Base-by-base conservation (phyloP, 2,329 filamentous ascomycete species). In the Hysterium pulicare region DNA sequence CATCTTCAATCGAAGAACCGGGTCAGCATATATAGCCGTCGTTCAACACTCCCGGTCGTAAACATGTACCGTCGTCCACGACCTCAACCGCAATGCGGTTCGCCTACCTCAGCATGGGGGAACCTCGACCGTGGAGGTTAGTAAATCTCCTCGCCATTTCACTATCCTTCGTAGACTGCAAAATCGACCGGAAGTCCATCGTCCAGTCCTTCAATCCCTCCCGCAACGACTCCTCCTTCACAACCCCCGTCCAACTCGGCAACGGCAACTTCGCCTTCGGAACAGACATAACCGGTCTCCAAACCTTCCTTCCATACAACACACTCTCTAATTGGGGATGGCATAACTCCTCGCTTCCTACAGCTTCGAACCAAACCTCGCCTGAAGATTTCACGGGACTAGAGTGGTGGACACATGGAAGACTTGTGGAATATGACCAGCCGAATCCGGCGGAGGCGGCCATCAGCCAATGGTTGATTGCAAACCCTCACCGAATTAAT, bases 401-500 rank as follows among this genome's bases (percentile, higher is more conserved):
- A 7, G 62, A 71, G 35, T 72, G 69, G 68, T 71, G 66, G 67
- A 70, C 70, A 4, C 69, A 73, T 46, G 69, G 57, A 17, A 54
- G 66, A 6, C 56, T 72, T 5, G 64, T 73, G 4, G 71, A 70
- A 32, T 72, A 73, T 54, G 62, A 61, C 16, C 67, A 70, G 45
- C 66, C 68, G 0, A 72, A 72, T 41, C 65, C 69, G 1, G 56
- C 55, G 3, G 53, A 72, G 39, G 53, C 57, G 13, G 58, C 65
- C 7, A 72, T 72, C 20, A 74, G 72, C 3, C 71, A 78, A 44
- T 80, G 76, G 77, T 57, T 79, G 16, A 76, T 76, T 22, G 66
- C 68, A 41, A 79, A 79, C 47, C 76, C 75, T 0, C 74, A 78
- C 50, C 64, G 76, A 5, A 58, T 77, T 15, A 78, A 78, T 45